Evolutionary conservation across 2,329 filamentous ascomycete species (phyloP), one percentile per base, ranked within the genome.

Genomic region (Colletotrichum abscissum): DNA sequence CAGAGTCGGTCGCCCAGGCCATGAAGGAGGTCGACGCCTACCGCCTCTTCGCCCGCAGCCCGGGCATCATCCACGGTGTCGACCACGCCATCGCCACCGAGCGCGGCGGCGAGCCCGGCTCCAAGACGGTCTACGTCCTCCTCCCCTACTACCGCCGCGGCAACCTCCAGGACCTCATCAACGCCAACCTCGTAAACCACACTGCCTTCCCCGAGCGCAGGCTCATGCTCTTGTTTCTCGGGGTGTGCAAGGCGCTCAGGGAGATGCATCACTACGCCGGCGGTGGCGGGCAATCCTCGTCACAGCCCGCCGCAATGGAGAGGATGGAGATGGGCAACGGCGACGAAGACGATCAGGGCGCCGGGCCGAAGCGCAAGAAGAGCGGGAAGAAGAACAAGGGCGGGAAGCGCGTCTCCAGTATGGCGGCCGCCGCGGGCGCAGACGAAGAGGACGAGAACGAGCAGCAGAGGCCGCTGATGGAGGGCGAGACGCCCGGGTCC

Each of bases 21-120:
- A 93, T 98, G 88, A 96, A 96, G 83, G 97, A 99, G 86, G 97
- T 98, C 75, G 96, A 98, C 83, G 96, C 97, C 63, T 99, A 99
- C 87, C 92, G 92, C 76, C 91, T 98, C 73, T 99, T 99, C 86
- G 87, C 91, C 68, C 92, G 92, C 77, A 91, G 94, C 75, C 91
- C 92, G 11, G 95, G 95, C 83, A 97, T 98, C 82, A 98, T 98
- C 81, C 92, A 93, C 79, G 91, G 91, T 76, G 88, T 96, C 79
- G 95, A 98, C 84, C 93, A 98, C 83, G 90, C 90, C 78, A 93
- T 98, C 73, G 91, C 93, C 63, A 92, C 91, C 30, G 95, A 97
- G 82, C 88, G 90, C 82, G 90, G 86, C 79, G 82, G 82, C 79
- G 90, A 90, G 74, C 87, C 84, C 63, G 83, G 82, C 84, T 88